Conservation (phyloP, 208 protist genomes). For the Acanthamoeba royreba region DNA sequence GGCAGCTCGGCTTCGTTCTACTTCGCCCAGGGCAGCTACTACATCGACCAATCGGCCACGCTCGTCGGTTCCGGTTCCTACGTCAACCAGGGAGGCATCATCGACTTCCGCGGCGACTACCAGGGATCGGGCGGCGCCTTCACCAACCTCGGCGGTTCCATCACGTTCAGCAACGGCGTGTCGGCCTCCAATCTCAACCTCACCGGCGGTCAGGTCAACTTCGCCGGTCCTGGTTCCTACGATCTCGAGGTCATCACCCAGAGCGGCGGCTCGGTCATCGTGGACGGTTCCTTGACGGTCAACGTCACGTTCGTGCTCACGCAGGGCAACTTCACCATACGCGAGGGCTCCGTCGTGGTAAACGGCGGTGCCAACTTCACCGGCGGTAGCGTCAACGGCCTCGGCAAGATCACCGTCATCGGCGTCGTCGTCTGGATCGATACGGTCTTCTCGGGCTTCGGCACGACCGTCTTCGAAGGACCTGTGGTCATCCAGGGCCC, state of each 20-base stretch:
- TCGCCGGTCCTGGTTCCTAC: not conserved
- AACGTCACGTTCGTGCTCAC: conserved; percentile 29
- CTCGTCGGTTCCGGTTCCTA: conserved; percentile 13
- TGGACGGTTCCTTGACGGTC: conserved; percentile 1
- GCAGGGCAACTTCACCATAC: not conserved
- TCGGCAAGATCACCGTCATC: conserved; percentile 31
- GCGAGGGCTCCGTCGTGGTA: not conserved
- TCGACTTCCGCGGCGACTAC: conserved; percentile 31
- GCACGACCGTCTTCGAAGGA: not conserved
- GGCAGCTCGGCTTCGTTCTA: not conserved
- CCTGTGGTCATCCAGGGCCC: not conserved
- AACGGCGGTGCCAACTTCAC: not conserved
- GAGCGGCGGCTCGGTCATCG: not conserved
- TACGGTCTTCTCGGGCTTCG: conserved; percentile 32
- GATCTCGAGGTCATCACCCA: not conserved
- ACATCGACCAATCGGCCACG: not conserved
- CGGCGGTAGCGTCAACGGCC: conserved; percentile 17
- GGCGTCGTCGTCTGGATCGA: conserved; percentile 25
- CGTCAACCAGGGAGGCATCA: conserved; percentile 21
- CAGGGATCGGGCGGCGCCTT: not conserved
- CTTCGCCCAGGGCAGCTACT: conserved; percentile 29
- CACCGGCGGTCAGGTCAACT: conserved; percentile 29
- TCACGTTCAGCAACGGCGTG: conserved; percentile 15
- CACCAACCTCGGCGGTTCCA: not conserved
- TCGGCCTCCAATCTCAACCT: conserved; percentile 35